Evolutionary conservation across 176 grass and related monocot species (phyloP).

Genomic region (Lolium rigidum): DNA sequence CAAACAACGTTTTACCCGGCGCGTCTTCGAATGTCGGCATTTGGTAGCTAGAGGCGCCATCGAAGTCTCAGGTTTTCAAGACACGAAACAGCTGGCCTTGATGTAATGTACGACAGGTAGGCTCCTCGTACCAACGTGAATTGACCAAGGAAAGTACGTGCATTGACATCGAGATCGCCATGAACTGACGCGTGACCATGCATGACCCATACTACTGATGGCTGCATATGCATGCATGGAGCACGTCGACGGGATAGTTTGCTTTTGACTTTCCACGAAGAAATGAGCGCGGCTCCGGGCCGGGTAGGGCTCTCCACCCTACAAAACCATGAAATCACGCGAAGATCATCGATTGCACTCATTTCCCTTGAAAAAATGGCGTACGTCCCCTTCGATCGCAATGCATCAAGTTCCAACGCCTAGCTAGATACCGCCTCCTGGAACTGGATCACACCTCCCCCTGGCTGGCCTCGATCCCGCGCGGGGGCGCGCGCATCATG

Average conservation of each 20-base stretch:
- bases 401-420: background rate
- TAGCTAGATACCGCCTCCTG: too few species aligned
- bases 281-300: background rate
- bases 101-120: background rate
- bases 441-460: background rate
- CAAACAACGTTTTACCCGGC: slow-evolving; percentile 21
- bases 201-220: too few species aligned
- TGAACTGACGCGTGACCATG: too few species aligned
- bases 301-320: slow-evolving; percentile 1
- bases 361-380: background rate
- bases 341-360: background rate
- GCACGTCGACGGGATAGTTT: background rate
- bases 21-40: background rate
- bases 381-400: background rate
- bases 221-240: too few species aligned
- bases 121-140: background rate
- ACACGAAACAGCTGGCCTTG: too few species aligned
- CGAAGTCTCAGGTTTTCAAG: too few species aligned
- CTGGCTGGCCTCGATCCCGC: background rate
- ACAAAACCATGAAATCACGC: slow-evolving; percentile 30
- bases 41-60: background rate
- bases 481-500: background rate
- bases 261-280: background rate
- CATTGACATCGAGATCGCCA: slow-evolving; percentile 21
- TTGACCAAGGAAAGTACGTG: background rate